Percentiles rank a stretch among this genome's conserved stretches.
Evolutionary conservation across 306 rosid genomes (phyloP).

Genomic region (Sindora glabra): DNA sequence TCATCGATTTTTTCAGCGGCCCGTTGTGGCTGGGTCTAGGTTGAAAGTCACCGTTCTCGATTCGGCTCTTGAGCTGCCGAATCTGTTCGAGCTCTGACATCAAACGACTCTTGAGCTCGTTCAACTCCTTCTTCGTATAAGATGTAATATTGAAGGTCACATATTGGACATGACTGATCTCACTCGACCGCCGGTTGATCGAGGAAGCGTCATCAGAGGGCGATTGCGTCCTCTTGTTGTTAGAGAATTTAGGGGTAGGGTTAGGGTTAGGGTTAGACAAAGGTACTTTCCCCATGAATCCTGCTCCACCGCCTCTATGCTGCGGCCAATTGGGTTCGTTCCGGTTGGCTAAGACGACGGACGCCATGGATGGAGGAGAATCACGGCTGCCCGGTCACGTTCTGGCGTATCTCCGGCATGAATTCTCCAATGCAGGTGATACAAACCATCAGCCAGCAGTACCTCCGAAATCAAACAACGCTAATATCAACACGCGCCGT

Average conservation of each 20-base stretch:
- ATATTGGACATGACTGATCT: slow-evolving; percentile 30
- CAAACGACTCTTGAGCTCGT: slow-evolving; percentile 54
- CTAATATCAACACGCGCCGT: slow-evolving; percentile 24
- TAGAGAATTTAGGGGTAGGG: slow-evolving; percentile 47
- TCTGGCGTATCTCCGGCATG: slow-evolving; percentile 39
- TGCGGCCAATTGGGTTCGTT: slow-evolving; percentile 67
- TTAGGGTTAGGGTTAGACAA: slow-evolving; percentile 53
- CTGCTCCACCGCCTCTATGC: slow-evolving; percentile 59
- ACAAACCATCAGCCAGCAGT: slow-evolving; percentile 22
- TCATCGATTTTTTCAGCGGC: slow-evolving; percentile 37
- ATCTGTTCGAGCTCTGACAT: slow-evolving; percentile 61
- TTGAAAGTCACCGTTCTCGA: slow-evolving; percentile 48
- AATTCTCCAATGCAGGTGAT: slow-evolving; percentile 31
- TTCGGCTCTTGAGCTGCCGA: slow-evolving; percentile 47
- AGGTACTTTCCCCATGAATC: slow-evolving; percentile 85
- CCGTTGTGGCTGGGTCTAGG: slow-evolving; percentile 14
- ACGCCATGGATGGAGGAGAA: slow-evolving; percentile 47
- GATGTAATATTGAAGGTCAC: slow-evolving; percentile 52
- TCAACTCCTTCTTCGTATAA: slow-evolving; percentile 52
- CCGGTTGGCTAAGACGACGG: slow-evolving; percentile 72
- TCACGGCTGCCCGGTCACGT: slow-evolving; percentile 15
- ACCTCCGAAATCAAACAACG: slow-evolving; percentile 22
- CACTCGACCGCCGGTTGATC: slow-evolving; percentile 48
- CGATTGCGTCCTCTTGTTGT: slow-evolving; percentile 53
- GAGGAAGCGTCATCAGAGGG: slow-evolving; percentile 82